phyloP scores from a whole-genome alignment of 176 grass and related monocot species.

The Avena insularis region DNA sequence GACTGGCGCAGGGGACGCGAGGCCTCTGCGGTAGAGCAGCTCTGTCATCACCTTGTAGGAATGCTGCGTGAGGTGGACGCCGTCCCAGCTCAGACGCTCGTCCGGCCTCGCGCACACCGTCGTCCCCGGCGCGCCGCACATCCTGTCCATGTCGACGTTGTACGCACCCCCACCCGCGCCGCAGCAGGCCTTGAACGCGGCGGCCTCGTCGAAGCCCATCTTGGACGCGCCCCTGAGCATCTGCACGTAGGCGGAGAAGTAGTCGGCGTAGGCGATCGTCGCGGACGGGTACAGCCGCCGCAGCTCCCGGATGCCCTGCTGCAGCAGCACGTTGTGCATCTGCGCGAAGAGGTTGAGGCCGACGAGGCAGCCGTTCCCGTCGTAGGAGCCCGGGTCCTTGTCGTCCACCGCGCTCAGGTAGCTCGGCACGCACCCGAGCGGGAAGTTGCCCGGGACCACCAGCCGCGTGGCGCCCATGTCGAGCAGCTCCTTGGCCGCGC shows the following conservation, averaged over 20 bases:
- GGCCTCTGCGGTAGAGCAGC: constrained; percentile 37
- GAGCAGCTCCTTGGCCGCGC: constrained; percentile 34
- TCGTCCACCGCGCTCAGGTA: constrained; percentile 59
- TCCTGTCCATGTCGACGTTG: constrained; percentile 61
- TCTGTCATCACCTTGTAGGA: constrained; percentile 50
- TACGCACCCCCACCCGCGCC: constrained; percentile 51
- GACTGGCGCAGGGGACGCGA: constrained; percentile 35
- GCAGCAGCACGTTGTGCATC: constrained; percentile 63
- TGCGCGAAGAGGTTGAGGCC: constrained; percentile 65
- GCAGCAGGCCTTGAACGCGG: constrained; percentile 59
- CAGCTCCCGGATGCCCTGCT: constrained; percentile 46
- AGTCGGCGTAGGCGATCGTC: constrained; percentile 65
- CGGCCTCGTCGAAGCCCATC: constrained; percentile 52
- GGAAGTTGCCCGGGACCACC: constrained; percentile 74
- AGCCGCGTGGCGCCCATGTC: constrained; percentile 59
- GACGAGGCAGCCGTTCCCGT: constrained; percentile 56
- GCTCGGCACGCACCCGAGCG: constrained; percentile 73
- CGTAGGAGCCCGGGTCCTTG: constrained; percentile 40
- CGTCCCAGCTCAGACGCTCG: constrained; percentile 73
- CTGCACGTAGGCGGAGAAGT: constrained; percentile 67
- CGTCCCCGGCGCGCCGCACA: constrained; percentile 59
- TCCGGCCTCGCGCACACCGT: constrained; percentile 55
- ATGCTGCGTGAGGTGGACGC: constrained; percentile 84
- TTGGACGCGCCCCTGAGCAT: constrained; percentile 50
- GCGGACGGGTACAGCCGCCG: constrained; percentile 36